These are phyloP conservation scores for Aquilaria sinensis DNA, from an alignment of 345 rosid species.

Conservation along the genomic window DNA sequence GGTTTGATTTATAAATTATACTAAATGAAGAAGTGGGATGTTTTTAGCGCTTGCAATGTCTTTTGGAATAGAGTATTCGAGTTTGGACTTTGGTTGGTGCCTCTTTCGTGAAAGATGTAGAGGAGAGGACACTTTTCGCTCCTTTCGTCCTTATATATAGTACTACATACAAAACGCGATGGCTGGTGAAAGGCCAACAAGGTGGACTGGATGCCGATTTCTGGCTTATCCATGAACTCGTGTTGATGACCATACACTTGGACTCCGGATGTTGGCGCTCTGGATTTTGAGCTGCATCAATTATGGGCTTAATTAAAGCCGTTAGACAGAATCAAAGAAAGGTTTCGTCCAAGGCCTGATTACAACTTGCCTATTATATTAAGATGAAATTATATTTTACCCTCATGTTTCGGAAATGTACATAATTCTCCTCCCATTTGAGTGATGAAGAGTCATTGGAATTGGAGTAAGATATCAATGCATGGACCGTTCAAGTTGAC, in stretches of 20 bases:
- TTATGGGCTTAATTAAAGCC: too few relatives aligned
- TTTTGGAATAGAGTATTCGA: constrained; percentile 4
- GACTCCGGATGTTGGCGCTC: background rate
- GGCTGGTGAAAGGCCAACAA: background rate
- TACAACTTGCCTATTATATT: too few relatives aligned
- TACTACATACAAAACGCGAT: background rate
- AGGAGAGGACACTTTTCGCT: background rate
- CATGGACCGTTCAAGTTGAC: too few relatives aligned
- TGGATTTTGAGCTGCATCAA: background rate
- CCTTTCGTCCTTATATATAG: background rate
- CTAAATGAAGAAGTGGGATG: constrained; percentile 1
- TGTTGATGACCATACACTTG: constrained; percentile 12
- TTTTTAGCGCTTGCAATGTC: constrained; percentile 14
- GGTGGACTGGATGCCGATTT: background rate
- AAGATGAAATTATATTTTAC: too few relatives aligned
- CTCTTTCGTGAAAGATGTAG: constrained; percentile 18
- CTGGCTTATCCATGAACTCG: background rate
- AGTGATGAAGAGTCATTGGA: too few relatives aligned
- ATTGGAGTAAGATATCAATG: too few relatives aligned
- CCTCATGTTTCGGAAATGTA: too few relatives aligned
- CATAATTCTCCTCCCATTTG: too few relatives aligned
- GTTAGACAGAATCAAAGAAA: too few relatives aligned
- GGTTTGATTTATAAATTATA: constrained; percentile 9
- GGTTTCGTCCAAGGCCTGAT: too few relatives aligned
- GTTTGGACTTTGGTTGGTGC: background rate